Percentiles rank a stretch among this genome's conserved stretches.
These are phyloP conservation scores for Cardamine resedifolia DNA, from an alignment of 345 rosid species.

Conservation along the genomic window DNA sequence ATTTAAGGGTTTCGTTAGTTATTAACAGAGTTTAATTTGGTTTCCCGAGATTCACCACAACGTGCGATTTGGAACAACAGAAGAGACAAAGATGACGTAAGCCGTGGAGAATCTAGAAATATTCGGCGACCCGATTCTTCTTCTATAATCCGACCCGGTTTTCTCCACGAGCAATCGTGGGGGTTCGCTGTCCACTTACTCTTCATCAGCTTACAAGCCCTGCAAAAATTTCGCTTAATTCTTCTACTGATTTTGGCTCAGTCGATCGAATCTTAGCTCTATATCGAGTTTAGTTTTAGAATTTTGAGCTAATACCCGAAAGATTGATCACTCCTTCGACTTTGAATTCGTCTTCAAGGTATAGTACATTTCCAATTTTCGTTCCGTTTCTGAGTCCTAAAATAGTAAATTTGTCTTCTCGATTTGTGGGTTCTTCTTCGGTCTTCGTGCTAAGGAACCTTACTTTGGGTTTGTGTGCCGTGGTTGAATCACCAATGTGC, in stretches of 20 bases:
- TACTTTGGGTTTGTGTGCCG: constrained; percentile 6
- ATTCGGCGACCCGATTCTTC: constrained; percentile 10
- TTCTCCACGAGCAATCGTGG: not conserved
- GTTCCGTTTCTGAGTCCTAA: not conserved
- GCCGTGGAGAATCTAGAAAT: constrained; percentile 1
- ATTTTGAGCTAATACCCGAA: not conserved
- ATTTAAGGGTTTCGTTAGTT: not conserved
- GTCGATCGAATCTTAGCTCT: not conserved
- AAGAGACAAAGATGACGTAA: constrained; percentile 6
- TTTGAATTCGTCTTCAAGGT: constrained; percentile 11
- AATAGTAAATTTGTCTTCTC: not conserved
- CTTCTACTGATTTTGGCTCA: not conserved
- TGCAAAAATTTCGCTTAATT: not conserved
- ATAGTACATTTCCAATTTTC: not conserved
- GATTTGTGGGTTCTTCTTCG: constrained; percentile 15
- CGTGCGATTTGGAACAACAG: not conserved
- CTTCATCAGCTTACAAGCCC: not conserved
- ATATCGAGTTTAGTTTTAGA: not conserved
- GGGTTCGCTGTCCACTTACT: constrained; percentile 10
- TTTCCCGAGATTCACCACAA: not conserved
- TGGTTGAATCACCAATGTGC: constrained; percentile 19
- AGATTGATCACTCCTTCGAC: constrained; percentile 1
- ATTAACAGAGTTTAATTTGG: no score
- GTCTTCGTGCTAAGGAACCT: constrained; percentile 20
- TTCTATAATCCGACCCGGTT: constrained; percentile 12